Evolutionary conservation across 2,329 filamentous ascomycete species (phyloP), one percentile per base, ranked within the genome.

Genomic region (Ophiostoma sp.): DNA sequence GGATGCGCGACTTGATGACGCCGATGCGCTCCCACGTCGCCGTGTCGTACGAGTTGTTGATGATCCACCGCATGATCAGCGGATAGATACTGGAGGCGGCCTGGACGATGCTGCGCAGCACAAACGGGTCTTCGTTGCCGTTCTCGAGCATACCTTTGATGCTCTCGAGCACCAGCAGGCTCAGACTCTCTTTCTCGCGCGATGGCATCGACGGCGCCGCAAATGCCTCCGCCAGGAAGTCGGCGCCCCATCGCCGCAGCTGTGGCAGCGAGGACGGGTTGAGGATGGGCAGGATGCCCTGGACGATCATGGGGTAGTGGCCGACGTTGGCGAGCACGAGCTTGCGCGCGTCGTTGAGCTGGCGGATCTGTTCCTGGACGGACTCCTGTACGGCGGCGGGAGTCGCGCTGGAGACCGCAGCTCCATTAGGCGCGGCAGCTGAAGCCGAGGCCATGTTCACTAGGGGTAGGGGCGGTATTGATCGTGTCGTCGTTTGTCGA

Each of bases 201-300:
- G 87, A 83, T 27, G 89, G 83, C 76, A 98, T 84, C 31, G 90
- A 88, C n/a, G 96, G 95, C 72, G 92, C 96, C 71, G 95, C 90
- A 81, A 99, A 98, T 2, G 94, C 93, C 82, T 99, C 95, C 70
- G 94, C 93, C 62, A 99, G 84, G 77, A 99, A 99, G 72, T 97
- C 94, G 73, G 94, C 90, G 35, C 94, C 95, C 95, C 95, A 99
- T 90, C 94, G 85, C 80, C 93, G 90, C 76, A 98, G 83, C 80
- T 96, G 92, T 70, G 97, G 81, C 72, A 87, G 86, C 73, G 92
- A 86, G 74, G 85, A 84, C 68, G 90, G 87, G 72, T 90, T 89
- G 79, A 97, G 91, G 76, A 98, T 94, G 70, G 94, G 93, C n/a
- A 98, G 83, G 73, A 98, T 93, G 67, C 93, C 93, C 77, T 92